Base-by-base conservation (phyloP, 2,329 filamentous ascomycete species). In the Taxawa tesnikishii region DNA sequence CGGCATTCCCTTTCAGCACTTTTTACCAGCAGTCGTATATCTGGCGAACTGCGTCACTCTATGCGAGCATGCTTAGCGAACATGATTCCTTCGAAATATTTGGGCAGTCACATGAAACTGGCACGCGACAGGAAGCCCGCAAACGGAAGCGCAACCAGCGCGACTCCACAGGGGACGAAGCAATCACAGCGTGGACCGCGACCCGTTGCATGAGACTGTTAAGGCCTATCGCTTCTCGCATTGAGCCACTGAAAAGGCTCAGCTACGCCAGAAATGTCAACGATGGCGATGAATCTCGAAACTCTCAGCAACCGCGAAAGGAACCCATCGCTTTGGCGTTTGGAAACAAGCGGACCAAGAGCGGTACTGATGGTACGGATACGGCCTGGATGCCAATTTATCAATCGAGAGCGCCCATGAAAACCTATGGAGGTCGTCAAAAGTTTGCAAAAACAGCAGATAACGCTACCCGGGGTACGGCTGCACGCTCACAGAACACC, bases 111-210 rank as follows among this genome's bases (percentile, higher is more conserved):
- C 98, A 96, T 50, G 68, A 87, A 42, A 75, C 71, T 32, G 80
- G 98, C 19, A 90, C 90, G 2, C 90, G 90, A 1, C 77, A 90
- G 10, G 62, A 96, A 15, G 85, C 83, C 11, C 26, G 34, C 5
- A 34, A 38, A 13, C 29, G 32, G 18, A 38, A 38, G 28, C 28
- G 36, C 19, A 17, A 34, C 30, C 13, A 34, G 26, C 12, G 19
- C 23, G 4, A 17, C 15, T 13, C 28, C 31, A 21, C 15, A 17
- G 13, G 24, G 26, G n/a, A n/a, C n/a, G 26, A 13, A 13, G 26
- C 8, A 8, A 8, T 12, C 8, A 28, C n/a, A 12, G 8, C 55
- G 28, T 62, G 58, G 58, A 62, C 55, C 6, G 55, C 57, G 11
- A 49, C 55, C 28, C 54, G 58, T 25, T 62, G 59, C 43, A 59